Conservation (phyloP, 2,329 filamentous ascomycete genomes). For the Alternaria consortialis region DNA sequence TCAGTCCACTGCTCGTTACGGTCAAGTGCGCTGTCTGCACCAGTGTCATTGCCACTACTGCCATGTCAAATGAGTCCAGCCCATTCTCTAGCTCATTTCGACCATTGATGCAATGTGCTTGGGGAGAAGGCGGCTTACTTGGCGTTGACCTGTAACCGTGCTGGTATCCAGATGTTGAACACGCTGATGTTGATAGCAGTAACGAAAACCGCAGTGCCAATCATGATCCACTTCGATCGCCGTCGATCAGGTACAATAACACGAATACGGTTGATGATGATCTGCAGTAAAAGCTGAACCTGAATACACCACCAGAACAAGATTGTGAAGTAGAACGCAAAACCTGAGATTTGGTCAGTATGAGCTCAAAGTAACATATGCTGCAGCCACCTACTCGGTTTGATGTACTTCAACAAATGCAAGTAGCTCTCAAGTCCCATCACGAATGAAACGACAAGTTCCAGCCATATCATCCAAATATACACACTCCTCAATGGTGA, state of each 20-base stretch:
- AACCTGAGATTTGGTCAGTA: slow-evolving; percentile 32
- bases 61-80: background rate
- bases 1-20: slow-evolving; percentile 6
- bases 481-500: slow-evolving; percentile 52
- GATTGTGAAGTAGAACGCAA: slow-evolving; percentile 47
- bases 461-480: slow-evolving; percentile 61
- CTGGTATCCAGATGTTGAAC: slow-evolving; percentile 54
- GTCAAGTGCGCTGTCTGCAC: background rate
- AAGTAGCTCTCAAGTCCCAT: slow-evolving; percentile 55
- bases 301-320: slow-evolving; percentile 52
- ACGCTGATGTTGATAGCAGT: slow-evolving; percentile 51
- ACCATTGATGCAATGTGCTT: background rate
- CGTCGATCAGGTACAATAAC: slow-evolving; percentile 47
- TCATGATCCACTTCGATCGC: slow-evolving; percentile 47
- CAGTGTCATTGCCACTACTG: background rate
- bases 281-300: slow-evolving; percentile 51
- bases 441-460: slow-evolving; percentile 54
- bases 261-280: slow-evolving; percentile 54
- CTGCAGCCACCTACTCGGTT: slow-evolving; percentile 38
- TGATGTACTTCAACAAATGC: slow-evolving; percentile 45
- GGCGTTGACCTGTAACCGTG: slow-evolving; percentile 44
- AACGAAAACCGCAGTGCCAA: slow-evolving; percentile 48
- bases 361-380: too few species aligned
- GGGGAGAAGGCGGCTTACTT: slow-evolving; percentile 20
- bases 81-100: background rate